Evolutionary conservation across 441 rosid species (phyloP).

Genomic region (Bruguiera hainesii): DNA sequence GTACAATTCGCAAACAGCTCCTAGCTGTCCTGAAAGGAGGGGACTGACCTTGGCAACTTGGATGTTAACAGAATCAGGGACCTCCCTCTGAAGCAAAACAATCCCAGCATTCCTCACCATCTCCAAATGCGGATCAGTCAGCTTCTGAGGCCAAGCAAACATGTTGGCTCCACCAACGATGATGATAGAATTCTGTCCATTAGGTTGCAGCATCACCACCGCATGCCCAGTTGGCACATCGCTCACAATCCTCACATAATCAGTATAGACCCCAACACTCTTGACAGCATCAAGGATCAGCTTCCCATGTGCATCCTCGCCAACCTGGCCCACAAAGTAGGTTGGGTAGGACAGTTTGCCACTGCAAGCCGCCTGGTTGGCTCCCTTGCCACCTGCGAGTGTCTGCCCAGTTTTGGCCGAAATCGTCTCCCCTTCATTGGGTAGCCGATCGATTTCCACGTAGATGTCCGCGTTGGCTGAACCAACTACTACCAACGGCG

Average conservation of each 20-base stretch:
- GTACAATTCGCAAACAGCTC: too few species aligned
- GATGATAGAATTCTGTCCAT: conserved; percentile 86
- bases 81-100: conserved; percentile 82
- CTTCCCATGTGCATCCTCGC: conserved; percentile 79
- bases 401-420: conserved; percentile 71
- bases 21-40: too few species aligned
- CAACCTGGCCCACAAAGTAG: conserved; percentile 75
- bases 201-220: conserved; percentile 83
- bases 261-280: conserved; percentile 57
- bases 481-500: conserved; percentile 77
- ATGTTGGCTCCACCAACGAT: conserved; percentile 90
- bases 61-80: conserved; percentile 80
- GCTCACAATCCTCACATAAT: conserved; percentile 37
- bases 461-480: conserved; percentile 85
- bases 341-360: conserved; percentile 69
- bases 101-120: conserved; percentile 74
- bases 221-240: conserved; percentile 88
- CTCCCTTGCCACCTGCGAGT: conserved; percentile 93
- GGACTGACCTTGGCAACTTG: conserved; percentile 75
- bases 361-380: conserved; percentile 89
- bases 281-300: conserved; percentile 56
- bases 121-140: conserved; percentile 52
- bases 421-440: conserved; percentile 72
- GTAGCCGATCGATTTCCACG: conserved; percentile 78
- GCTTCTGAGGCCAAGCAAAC: conserved; percentile 64